Base-by-base conservation (phyloP, 2,329 filamentous ascomycete genomes). In the Nothomitra cinnamomea region DNA sequence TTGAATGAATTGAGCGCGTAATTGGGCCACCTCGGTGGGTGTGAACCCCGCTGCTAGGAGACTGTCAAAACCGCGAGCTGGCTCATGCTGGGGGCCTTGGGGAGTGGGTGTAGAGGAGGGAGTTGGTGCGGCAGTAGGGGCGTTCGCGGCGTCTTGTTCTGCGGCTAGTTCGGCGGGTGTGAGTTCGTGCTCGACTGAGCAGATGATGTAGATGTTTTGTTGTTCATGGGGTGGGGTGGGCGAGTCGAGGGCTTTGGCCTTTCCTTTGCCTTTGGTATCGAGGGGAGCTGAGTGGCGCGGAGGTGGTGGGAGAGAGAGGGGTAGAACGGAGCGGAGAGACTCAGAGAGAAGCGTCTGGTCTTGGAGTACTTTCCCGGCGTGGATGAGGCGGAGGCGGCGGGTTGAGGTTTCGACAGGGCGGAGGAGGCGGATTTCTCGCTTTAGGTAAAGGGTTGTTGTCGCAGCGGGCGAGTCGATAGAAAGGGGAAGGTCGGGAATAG, bases 1-100 rank as follows among this genome's bases (percentile, higher is more conserved):
- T 45, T 84, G 83, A 43, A 87, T 78, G 68, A 96, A 98, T 66
- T 96, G 90, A 21, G 88, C 79, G 19, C 92, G 80, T 13, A 98
- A 75, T 50, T 84, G 81, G 51, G 87, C 82, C 13, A 98, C 83
- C 66, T 98, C 92, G 1, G 84, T 77, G 0, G 81, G 64, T 0
- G 85, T 87, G 69, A 98, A 94, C 25, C 90, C 90, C 0, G 87
- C 78, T 3, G 77, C 72, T 0, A 95, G 76, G 1, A 96, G 75
- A 4, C 92, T 77, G 65, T 96, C 89, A 69, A 98, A 98, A 25
- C 92, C 92, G 15, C 84, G 79, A 0, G 85, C 85, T 65, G 4
- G 38, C 38, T 19, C 17, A 19, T 41, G 38, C 3, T 60, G 62
- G 15, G 73, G 66, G 10, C 68, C 68, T 53, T 55, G 5, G 42